phyloP scores from a whole-genome alignment of 2,329 filamentous ascomycete species.

The Claviceps capensis region DNA sequence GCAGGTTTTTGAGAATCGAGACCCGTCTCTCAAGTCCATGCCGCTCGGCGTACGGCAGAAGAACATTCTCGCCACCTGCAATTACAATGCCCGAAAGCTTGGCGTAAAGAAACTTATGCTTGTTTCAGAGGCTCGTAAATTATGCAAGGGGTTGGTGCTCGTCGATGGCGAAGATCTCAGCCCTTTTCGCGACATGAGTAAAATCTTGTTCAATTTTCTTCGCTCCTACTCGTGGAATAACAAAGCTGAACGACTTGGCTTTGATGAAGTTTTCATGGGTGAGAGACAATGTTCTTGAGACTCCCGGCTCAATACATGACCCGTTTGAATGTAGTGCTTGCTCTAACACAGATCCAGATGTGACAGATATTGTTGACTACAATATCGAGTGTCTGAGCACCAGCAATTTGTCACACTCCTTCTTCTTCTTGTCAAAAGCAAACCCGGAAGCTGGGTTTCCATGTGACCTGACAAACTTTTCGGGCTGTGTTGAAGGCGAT shows the following conservation, averaged over 20 bases:
- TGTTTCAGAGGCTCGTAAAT: conserved; percentile 63
- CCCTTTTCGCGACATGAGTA: conserved; percentile 75
- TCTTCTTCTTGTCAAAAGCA: conserved; percentile 60
- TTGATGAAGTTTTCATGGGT: conserved; percentile 66
- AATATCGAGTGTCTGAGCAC: conserved; percentile 60
- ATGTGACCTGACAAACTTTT: conserved; percentile 57
- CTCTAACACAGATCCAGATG: conserved; percentile 38
- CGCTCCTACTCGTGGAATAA: conserved; percentile 62
- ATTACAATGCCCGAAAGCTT: conserved; percentile 73
- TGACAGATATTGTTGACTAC: conserved; percentile 75
- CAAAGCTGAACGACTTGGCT: conserved; percentile 68
- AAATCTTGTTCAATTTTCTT: conserved; percentile 62
- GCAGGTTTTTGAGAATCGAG: conserved; percentile 72
- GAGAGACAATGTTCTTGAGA: conserved; percentile 3
- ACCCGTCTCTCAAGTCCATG: conserved; percentile 55
- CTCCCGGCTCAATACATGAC: not conserved
- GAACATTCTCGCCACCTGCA: conserved; percentile 84
- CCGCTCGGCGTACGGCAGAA: conserved; percentile 86
- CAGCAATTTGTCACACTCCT: conserved; percentile 51
- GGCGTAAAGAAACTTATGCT: conserved; percentile 73
- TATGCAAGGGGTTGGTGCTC: conserved; percentile 75
- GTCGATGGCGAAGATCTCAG: conserved; percentile 78
- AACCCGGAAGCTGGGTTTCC: conserved; percentile 71
- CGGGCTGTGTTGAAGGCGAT: conserved; percentile 41
- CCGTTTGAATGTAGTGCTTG: not conserved